These are phyloP conservation scores for Mrakia blollopis DNA, from an alignment of 768 basidiomycete genomes.

Conservation along the genomic window DNA sequence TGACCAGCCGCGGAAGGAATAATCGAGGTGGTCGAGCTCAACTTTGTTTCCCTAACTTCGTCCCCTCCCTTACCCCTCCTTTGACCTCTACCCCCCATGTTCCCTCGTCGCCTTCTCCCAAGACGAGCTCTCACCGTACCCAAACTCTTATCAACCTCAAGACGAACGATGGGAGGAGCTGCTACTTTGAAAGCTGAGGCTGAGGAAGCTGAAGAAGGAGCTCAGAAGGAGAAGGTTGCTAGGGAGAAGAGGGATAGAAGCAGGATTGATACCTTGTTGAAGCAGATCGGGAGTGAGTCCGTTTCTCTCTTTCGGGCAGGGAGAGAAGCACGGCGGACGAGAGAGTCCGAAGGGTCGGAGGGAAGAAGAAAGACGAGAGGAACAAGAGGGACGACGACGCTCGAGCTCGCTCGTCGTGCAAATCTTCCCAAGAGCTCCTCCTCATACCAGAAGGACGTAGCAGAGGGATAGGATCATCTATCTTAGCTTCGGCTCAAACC, in stretches of 20 bases:
- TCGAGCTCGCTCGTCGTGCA: too few species aligned
- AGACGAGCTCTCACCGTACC: not conserved
- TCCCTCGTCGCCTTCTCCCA: not conserved
- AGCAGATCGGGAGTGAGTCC: too few species aligned
- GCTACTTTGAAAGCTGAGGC: not conserved
- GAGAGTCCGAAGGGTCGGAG: not conserved
- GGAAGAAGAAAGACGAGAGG: not conserved
- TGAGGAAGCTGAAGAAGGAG: not conserved
- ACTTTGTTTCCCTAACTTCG: not conserved
- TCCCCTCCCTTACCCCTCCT: not conserved
- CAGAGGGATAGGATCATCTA: too few species aligned
- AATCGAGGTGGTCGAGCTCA: slow-evolving; percentile 3
- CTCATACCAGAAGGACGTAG: too few species aligned
- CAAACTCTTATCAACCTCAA: not conserved
- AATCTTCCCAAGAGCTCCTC: too few species aligned
- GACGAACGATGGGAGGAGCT: not conserved
- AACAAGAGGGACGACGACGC: not conserved
- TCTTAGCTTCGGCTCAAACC: too few species aligned
- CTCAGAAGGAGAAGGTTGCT: slow-evolving; percentile 13
- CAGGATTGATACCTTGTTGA: not conserved
- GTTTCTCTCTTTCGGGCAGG: too few species aligned
- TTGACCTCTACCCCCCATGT: not conserved
- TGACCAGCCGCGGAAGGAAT: too few species aligned
- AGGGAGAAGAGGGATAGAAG: too few species aligned
- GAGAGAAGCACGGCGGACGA: not conserved